Conservation (phyloP, 495 filamentous ascomycete species). For the Jackrogersella multiformis region DNA sequence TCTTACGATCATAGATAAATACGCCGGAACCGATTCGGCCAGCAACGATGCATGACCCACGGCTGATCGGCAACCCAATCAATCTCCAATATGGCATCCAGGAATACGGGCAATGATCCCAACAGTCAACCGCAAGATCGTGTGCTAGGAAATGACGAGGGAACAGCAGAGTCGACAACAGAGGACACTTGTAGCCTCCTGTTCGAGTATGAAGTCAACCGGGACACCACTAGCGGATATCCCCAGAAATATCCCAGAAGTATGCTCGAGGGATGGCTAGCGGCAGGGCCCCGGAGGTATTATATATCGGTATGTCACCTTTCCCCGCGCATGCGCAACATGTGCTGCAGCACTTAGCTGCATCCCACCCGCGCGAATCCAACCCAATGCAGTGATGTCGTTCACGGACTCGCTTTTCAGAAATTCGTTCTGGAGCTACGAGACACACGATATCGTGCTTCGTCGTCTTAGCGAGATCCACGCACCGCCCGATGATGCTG, state of each 20-base stretch:
- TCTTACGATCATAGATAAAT: slow-evolving; percentile 4
- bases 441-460: slow-evolving; percentile 30
- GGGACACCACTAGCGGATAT: slow-evolving; percentile 33
- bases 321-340: not conserved
- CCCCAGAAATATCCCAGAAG: slow-evolving; percentile 23
- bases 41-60: not conserved
- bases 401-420: slow-evolving; percentile 31
- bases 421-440: slow-evolving; percentile 38
- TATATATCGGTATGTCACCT: slow-evolving; percentile 18
- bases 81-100: not conserved
- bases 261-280: not conserved
- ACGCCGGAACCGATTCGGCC: slow-evolving; percentile 28
- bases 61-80: not conserved
- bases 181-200: slow-evolving; percentile 4
- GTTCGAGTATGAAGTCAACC: not conserved
- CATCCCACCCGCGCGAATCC: not conserved
- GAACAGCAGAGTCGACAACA: not conserved
- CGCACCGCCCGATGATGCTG: not conserved
- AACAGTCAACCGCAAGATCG: not conserved
- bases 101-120: not conserved
- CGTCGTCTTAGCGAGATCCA: slow-evolving; percentile 18
- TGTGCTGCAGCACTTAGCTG: not conserved
- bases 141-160: not conserved
- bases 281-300: not conserved
- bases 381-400: slow-evolving; percentile 20